Evolutionary conservation across 192 early-diverging fungal genomes (phyloP), one percentile per base, ranked within the genome.

Genomic region (Dimargaris xerosporica): DNA sequence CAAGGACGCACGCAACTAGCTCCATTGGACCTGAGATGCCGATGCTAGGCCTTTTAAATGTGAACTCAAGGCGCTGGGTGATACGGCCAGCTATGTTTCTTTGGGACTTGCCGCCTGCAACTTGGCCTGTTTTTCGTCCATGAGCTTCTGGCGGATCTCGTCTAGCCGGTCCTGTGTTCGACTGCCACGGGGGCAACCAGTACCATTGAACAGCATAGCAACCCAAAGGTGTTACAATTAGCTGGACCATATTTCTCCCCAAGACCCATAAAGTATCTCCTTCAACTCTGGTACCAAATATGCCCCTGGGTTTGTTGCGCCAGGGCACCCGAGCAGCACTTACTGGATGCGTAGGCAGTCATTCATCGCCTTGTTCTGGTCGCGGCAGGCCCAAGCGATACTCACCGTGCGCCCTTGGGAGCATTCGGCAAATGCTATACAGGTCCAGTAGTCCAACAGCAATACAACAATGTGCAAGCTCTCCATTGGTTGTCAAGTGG

Each of bases 301-400:
- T 21, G 21, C 47, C 4, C 19, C 2, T 26, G 26, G 25, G 21
- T 13, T 3, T 1, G 26, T 25, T 21, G 17, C 52, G 26, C 26
- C 3, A 13, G 2, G 26, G 21, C 34, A 39, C 34, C 7, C 34
- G 7, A 53, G 21, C 25, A 1, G 2, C 3, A 60, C 58, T 60
- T 60, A 60, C 58, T 60, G 21, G 21, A n/a, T 30, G 39, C 26
- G 31, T 21, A 60, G 43, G 42, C 58, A 60, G 4, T 41, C 31
- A 26, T 60, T 60, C 58, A 60, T 60, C 34, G 58, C 58, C 58
- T 60, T 60, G 58, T 43, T 17, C n/a, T 25, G 26, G 7, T 60
- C 41, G 3, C 58, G 58, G 30, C 58, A 60, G 58, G 58, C 58
- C 58, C 58, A 60, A 19, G 42, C 58, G 9, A 60, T 39, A 4